These are phyloP conservation scores for Colletotrichum coccodes DNA, from an alignment of 2,329 filamentous ascomycete genomes.

Conservation along the genomic window DNA sequence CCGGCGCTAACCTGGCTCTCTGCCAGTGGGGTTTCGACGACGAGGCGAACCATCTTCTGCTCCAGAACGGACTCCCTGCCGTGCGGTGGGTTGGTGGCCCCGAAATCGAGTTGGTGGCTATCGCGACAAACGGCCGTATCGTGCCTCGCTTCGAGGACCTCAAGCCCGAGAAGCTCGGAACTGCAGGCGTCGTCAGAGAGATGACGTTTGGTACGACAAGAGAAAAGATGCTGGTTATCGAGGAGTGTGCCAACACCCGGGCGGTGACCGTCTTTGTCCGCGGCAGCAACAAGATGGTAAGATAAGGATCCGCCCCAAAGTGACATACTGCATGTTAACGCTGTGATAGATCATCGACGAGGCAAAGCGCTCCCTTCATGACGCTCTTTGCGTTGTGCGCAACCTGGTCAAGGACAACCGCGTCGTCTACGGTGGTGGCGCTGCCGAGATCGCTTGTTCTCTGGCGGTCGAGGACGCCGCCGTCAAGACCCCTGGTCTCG, in stretches of 20 bases:
- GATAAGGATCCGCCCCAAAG: conserved; percentile 38
- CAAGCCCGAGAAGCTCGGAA: conserved; percentile 88
- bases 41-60: conserved; percentile 95
- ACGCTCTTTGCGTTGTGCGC: conserved; percentile 96
- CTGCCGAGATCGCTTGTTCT: conserved; percentile 96
- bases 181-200: conserved; percentile 88
- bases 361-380: conserved; percentile 96
- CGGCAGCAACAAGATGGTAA: conserved; percentile 99
- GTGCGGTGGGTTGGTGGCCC: conserved; percentile 98
- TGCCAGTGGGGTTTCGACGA: conserved; percentile 99
- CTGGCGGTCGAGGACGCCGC: conserved; percentile 95
- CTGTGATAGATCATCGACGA: conserved; percentile 91
- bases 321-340: conserved; percentile 33
- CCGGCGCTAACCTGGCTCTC: conserved; percentile 95
- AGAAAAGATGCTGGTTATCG: conserved; percentile 99
- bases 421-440: conserved; percentile 96
- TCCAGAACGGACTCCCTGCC: conserved; percentile 95
- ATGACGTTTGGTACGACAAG: conserved; percentile 97
- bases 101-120: conserved; percentile 98
- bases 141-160: conserved; percentile 97
- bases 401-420: conserved; percentile 97
- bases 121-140: conserved; percentile 97
- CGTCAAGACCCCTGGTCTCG: conserved; percentile 93
- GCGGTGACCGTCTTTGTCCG: conserved; percentile 97
- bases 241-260: conserved; percentile 97